Evolutionary conservation across 2,329 filamentous ascomycete genomes (phyloP).

Genomic region (Penicillium sp.): DNA sequence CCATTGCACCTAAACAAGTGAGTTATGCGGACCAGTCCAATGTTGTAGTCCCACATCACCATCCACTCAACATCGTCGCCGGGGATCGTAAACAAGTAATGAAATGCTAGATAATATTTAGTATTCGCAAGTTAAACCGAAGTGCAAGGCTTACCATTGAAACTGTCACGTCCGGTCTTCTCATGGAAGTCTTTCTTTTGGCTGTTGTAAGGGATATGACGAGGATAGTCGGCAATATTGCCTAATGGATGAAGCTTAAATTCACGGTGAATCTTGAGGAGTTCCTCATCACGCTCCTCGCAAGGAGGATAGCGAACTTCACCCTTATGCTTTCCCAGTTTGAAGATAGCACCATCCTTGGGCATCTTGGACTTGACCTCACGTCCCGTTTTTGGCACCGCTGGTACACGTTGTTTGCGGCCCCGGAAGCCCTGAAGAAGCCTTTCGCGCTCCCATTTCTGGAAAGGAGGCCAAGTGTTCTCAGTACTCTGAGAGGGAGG

Average conservation of each 20-base stretch:
- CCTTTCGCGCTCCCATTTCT: too few relatives aligned
- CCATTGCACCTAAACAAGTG: constrained; percentile 90
- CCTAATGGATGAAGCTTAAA: constrained; percentile 69
- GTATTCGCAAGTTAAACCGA: not conserved
- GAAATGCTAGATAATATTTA: constrained; percentile 27
- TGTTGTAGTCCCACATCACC: constrained; percentile 97
- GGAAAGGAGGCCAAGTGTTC: too few relatives aligned
- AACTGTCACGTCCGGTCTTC: constrained; percentile 83
- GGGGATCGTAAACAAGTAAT: constrained; percentile 77
- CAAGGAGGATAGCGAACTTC: constrained; percentile 72
- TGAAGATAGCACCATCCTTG: constrained; percentile 66
- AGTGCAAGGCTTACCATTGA: constrained; percentile 69
- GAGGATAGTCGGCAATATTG: constrained; percentile 59
- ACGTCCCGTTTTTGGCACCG: constrained; percentile 7
- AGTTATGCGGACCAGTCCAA: constrained; percentile 89
- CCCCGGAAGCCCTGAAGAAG: too few relatives aligned
- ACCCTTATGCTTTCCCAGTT: constrained; percentile 63
- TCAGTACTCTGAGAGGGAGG: not conserved
- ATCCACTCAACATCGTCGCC: constrained; percentile 66
- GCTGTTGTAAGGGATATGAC: constrained; percentile 91
- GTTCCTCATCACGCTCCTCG: constrained; percentile 63
- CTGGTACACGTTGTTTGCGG: not conserved
- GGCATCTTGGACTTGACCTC: constrained; percentile 57
- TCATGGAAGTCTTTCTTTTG: constrained; percentile 86
- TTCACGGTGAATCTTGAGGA: constrained; percentile 59